phyloP scores from a whole-genome alignment of 257 asterid species.

The Salvia rosmarinus region DNA sequence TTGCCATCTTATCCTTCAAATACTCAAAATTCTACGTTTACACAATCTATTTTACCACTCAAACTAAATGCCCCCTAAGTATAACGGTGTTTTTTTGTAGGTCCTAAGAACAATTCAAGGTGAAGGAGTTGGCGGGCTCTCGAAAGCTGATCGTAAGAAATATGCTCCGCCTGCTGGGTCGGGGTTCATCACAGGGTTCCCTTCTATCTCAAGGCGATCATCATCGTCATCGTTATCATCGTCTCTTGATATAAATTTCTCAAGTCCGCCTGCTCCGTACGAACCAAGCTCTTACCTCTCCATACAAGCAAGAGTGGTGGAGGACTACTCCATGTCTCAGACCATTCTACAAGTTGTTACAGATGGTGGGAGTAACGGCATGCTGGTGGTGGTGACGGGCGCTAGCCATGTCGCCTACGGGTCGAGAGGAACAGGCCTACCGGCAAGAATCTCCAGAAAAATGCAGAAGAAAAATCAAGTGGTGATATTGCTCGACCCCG shows the following conservation, averaged over 20 bases:
- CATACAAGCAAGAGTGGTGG: slow-evolving; percentile 84
- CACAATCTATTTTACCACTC: too few species aligned
- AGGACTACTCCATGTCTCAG: slow-evolving; percentile 87
- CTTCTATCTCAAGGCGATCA: slow-evolving; percentile 64
- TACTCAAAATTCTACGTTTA: too few species aligned
- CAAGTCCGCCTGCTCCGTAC: slow-evolving; percentile 59
- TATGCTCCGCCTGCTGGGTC: slow-evolving; percentile 97
- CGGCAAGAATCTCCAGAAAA: slow-evolving; percentile 82
- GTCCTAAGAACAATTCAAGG: slow-evolving; percentile 85
- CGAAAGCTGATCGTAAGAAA: slow-evolving; percentile 66
- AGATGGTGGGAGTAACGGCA: slow-evolving; percentile 64
- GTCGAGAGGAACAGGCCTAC: slow-evolving; percentile 88
- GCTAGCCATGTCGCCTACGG: slow-evolving; percentile 81
- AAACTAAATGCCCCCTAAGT: too few species aligned
- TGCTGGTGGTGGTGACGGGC: slow-evolving; percentile 94
- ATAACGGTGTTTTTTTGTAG: slow-evolving; percentile 16
- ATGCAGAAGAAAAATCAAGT: slow-evolving; percentile 81
- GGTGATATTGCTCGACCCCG: slow-evolving; percentile 78
- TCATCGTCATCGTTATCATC: slow-evolving; percentile 14
- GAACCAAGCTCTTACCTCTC: slow-evolving; percentile 88
- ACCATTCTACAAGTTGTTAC: slow-evolving; percentile 63
- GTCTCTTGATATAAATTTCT: slow-evolving; percentile 50
- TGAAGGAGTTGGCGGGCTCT: slow-evolving; percentile 78
- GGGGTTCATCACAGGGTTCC: slow-evolving; percentile 93
- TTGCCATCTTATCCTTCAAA: too few species aligned